Evolutionary conservation across 1,284 basidiomycete genomes (phyloP).

Genomic region (Ustilago esculenta): DNA sequence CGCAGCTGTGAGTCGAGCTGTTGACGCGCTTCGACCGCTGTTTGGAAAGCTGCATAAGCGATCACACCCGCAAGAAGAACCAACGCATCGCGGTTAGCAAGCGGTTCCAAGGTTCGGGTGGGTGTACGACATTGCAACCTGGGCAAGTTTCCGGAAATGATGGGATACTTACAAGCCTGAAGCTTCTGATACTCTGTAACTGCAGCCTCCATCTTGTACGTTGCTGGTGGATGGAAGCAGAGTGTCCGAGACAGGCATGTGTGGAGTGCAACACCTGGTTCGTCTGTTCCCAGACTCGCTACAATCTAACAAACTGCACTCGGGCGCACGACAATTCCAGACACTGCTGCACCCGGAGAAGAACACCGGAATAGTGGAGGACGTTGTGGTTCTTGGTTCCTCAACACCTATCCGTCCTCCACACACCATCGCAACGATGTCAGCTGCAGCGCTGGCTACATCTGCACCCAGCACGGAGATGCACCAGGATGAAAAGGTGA

Average conservation of each 20-base stretch:
- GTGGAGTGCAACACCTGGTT: conserved; percentile 3
- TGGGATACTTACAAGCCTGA: conserved; percentile 29
- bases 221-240: too few species aligned
- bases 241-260: too few species aligned
- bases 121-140: too few species aligned
- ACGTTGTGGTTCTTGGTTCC: not conserved
- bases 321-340: too few species aligned
- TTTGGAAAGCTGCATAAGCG: conserved; percentile 52
- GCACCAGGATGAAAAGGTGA: not conserved
- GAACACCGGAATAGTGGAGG: not conserved
- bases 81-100: too few species aligned
- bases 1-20: conserved; percentile 75
- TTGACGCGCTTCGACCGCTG: conserved; percentile 56
- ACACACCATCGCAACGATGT: not conserved
- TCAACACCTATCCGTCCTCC: not conserved
- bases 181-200: conserved; percentile 51
- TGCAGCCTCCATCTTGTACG: conserved; percentile 38
- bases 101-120: too few species aligned
- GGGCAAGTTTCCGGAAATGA: too few species aligned
- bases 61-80: too few species aligned
- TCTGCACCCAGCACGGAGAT: not conserved
- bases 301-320: conserved; percentile 12
- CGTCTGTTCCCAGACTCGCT: not conserved
- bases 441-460: not conserved
- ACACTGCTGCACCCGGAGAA: not conserved